Base-by-base conservation (phyloP, 176 grass and related monocot species). In the Luzula sylvatica region DNA sequence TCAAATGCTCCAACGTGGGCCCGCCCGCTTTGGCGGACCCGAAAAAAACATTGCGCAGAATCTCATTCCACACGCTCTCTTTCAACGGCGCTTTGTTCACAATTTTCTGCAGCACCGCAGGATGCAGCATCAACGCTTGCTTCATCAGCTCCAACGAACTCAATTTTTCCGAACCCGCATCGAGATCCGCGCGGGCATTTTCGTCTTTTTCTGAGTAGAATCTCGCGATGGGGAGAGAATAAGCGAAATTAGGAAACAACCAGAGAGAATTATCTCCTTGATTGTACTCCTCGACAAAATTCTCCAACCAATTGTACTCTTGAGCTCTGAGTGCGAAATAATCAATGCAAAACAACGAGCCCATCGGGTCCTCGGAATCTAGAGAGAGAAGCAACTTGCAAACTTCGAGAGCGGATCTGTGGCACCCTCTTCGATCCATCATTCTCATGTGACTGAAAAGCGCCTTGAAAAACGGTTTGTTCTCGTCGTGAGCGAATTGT, bases 41-140 rank as follows among this genome's bases (percentile, higher is more conserved):
- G 74, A 96, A 96, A 66, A 89, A 89, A 7, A 66, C 44, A 77
- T 86, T 85, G 58, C 75, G 82, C 2, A 96, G 74, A 68, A 96
- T 90, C 52, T 96, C 84, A 19, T 67, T 70, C 85, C 92, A 96
- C 55, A 57, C 77, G 15, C 77, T 75, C 14, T 90, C 92, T 51
- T 96, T 96, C 49, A 96, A 53, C 73, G 92, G 85, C 68, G 81
- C 81, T 77, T 90, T 96, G 21, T 73, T 73, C 66, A 96, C 85
- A 68, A 90, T 72, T 72, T 86, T 90, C 18, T 42, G 32, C 52
- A 90, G 73, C 55, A 96, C 85, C 24, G 71, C 46, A 61, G 92
- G 92, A 53, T 96, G 92, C 78, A 96, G 81, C 85, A 96, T 96
- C 58, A 96, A 65, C 23, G 92, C 85, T 76, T 98, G 92, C 65